phyloP scores from a whole-genome alignment of 441 rosid species.

The Erodium trifolium region DNA sequence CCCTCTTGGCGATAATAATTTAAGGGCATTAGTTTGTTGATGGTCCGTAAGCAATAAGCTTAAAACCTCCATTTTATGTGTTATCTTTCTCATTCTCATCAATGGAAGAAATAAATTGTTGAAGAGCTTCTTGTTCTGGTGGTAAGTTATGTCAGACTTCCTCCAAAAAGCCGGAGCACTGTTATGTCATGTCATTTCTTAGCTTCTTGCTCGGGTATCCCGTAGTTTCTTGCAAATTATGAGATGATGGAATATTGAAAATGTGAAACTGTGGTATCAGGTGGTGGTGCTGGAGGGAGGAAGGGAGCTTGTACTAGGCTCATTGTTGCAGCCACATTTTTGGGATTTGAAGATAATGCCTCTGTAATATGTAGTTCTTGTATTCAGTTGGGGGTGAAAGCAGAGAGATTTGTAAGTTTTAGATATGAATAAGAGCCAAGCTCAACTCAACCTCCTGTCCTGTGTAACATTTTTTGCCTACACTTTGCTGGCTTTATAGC shows the following conservation, averaged over 20 bases:
- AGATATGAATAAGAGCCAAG: background rate
- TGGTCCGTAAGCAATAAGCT: background rate
- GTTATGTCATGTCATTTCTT: background rate
- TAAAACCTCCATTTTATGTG: background rate
- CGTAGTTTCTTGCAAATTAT: background rate
- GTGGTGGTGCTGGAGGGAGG: background rate
- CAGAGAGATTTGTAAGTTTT: background rate
- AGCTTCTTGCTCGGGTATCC: background rate
- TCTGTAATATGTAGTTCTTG: background rate
- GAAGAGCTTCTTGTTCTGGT: background rate
- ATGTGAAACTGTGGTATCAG: background rate
- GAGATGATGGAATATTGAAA: background rate
- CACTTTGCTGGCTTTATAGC: background rate
- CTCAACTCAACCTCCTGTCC: constrained; percentile 1
- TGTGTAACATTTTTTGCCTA: constrained; percentile 2
- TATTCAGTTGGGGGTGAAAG: background rate
- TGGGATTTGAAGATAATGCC: constrained; percentile 3
- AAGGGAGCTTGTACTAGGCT: background rate
- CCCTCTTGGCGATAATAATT: background rate
- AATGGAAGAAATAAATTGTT: background rate
- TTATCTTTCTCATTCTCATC: no score
- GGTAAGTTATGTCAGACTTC: background rate
- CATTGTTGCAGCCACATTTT: background rate
- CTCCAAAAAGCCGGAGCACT: background rate
- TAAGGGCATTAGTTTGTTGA: background rate